Evolutionary conservation across 106 monocot species (phyloP).

Genomic region (Dendrobium huoshanense): DNA sequence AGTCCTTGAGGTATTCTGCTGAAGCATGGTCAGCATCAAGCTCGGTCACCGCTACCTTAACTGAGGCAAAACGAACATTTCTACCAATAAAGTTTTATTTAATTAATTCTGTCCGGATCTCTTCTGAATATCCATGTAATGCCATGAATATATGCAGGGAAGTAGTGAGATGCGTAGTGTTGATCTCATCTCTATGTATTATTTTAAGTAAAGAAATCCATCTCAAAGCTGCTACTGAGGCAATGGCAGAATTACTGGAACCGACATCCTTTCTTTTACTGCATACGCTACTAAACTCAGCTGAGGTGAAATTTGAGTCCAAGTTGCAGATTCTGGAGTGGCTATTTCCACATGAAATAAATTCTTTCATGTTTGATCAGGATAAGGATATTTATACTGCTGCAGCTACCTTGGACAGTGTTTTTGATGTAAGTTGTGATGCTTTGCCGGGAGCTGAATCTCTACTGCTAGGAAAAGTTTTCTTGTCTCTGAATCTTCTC

Average conservation of each 20-base stretch:
- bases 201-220: conserved; percentile 47
- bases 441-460: conserved; percentile 16
- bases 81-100: conserved; percentile 91
- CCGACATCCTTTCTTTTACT: conserved; percentile 77
- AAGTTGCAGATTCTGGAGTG: conserved; percentile 52
- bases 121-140: conserved; percentile 68
- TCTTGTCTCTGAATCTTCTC: conserved; percentile 68
- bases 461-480: conserved; percentile 40
- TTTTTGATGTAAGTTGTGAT: conserved; percentile 29
- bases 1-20: conserved; percentile 51
- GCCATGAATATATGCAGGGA: conserved; percentile 38
- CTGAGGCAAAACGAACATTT: conserved; percentile 83
- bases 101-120: conserved; percentile 86
- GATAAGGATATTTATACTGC: conserved; percentile 11
- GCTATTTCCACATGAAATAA: conserved; percentile 39
- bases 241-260: conserved; percentile 59
- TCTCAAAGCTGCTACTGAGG: conserved; percentile 71
- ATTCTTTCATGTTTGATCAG: conserved; percentile 3
- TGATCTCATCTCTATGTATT: conserved; percentile 52
- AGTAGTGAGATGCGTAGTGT: conserved; percentile 47
- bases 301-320: conserved; percentile 30
- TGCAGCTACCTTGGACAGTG: conserved; percentile 13
- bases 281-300: conserved; percentile 51
- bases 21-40: conserved; percentile 44
- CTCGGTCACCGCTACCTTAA: conserved; percentile 17